Evolutionary conservation across 768 basidiomycete species (phyloP).

Genomic region (Nidularia sp.): DNA sequence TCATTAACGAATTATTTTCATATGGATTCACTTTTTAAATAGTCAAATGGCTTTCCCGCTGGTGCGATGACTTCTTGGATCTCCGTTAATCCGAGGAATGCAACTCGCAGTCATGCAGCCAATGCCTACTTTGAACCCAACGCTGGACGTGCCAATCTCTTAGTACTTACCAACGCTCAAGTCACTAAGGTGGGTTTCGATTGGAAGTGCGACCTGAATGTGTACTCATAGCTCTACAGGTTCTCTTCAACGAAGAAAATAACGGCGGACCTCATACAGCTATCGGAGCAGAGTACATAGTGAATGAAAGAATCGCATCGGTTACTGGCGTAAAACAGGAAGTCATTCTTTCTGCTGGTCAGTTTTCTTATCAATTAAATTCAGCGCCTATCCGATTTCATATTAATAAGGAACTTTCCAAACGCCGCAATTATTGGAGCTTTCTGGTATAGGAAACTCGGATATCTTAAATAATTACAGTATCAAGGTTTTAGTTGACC

Average conservation of each 20-base stretch:
- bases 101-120: slow-evolving; percentile 20
- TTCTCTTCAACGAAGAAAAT: slow-evolving; percentile 1
- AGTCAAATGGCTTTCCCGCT: slow-evolving; percentile 6
- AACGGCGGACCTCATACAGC: background rate
- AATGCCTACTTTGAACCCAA: slow-evolving; percentile 19
- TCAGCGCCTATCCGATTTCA: background rate
- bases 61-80: slow-evolving; percentile 4
- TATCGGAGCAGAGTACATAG: background rate
- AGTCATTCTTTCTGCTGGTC: background rate
- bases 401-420: slow-evolving; percentile 5
- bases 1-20: background rate
- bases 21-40: background rate
- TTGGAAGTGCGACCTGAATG: background rate
- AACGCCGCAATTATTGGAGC: slow-evolving; percentile 13
- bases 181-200: slow-evolving; percentile 4
- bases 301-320: background rate
- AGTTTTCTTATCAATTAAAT: background rate
- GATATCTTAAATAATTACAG: slow-evolving; percentile 7
- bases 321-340: background rate
- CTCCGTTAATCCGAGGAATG: slow-evolving; percentile 13
- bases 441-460: slow-evolving; percentile 10
- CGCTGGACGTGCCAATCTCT: slow-evolving; percentile 15
- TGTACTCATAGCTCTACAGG: background rate
- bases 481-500: slow-evolving; percentile 7
- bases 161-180: slow-evolving; percentile 14